phyloP scores from a whole-genome alignment of 73 alveolate species.

The Paramecium bursaria region DNA sequence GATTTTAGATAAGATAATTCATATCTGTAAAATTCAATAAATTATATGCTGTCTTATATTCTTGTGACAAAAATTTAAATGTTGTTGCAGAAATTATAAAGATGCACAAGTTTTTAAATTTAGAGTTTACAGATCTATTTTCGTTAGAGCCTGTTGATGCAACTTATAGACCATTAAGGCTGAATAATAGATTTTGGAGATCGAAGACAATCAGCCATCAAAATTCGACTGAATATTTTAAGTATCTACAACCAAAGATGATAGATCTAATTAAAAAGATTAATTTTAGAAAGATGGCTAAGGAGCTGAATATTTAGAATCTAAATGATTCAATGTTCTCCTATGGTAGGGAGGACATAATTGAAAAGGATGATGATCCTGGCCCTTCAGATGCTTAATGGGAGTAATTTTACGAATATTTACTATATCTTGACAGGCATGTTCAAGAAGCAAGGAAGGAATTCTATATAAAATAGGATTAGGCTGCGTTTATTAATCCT shows the following conservation, averaged over 20 bases:
- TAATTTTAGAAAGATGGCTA: conserved; percentile 46
- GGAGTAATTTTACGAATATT: conserved; percentile 47
- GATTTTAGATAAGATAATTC: conserved; percentile 57
- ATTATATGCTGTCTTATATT: conserved; percentile 36
- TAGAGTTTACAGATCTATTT: conserved; percentile 58
- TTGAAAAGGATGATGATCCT: conserved; percentile 39
- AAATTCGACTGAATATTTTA: conserved; percentile 7
- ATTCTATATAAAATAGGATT: conserved; percentile 38
- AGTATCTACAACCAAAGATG: conserved; percentile 22
- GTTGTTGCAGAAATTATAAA: conserved; percentile 33
- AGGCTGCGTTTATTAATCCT: conserved; percentile 38
- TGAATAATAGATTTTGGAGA: conserved; percentile 59
- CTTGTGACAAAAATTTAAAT: conserved; percentile 50
- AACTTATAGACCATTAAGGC: conserved; percentile 60
- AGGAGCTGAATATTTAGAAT: conserved; percentile 31
- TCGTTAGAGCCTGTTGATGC: conserved; percentile 68
- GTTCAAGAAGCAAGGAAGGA: conserved; percentile 35
- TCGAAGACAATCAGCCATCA: background rate
- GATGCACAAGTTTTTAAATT: conserved; percentile 45
- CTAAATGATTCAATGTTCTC: conserved; percentile 34
- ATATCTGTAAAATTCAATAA: conserved; percentile 19
- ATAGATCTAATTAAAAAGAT: conserved; percentile 5
- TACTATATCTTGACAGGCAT: conserved; percentile 6
- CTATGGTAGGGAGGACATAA: conserved; percentile 6
- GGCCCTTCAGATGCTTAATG: conserved; percentile 59